A percentile compares a stretch with the other conserved stretches of the same genome.
These are phyloP conservation scores for Metschnikowia bowlesiae DNA, from an alignment of 805 yeast species.

Conservation along the genomic window DNA sequence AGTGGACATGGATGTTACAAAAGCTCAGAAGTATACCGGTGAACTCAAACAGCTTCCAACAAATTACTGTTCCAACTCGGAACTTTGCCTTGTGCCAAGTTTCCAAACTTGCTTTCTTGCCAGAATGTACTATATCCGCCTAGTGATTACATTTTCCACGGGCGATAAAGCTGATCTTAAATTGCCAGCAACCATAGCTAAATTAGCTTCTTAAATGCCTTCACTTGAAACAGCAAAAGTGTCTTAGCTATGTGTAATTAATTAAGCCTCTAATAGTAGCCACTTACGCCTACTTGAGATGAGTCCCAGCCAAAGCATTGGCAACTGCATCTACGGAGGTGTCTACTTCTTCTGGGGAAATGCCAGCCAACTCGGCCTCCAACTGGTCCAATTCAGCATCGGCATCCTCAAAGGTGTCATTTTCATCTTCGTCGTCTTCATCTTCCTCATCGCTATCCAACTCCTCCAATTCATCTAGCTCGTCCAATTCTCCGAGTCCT, in stretches of 20 bases:
- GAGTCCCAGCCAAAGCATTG: constrained; percentile 52
- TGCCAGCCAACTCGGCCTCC: constrained; percentile 49
- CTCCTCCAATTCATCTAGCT: constrained; percentile 92
- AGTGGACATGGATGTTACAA: constrained; percentile 24
- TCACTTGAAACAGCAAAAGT: no score
- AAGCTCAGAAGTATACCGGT: constrained; percentile 18
- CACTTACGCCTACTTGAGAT: constrained; percentile 23
- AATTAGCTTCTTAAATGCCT: background rate
- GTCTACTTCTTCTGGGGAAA: constrained; percentile 28
- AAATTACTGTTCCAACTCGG: constrained; percentile 16
- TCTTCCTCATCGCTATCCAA: constrained; percentile 66
- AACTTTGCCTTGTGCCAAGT: constrained; percentile 35
- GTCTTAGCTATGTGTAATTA: background rate
- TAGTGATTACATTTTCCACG: constrained; percentile 21
- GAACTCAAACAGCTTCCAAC: constrained; percentile 2
- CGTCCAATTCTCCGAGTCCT: constrained; percentile 83
- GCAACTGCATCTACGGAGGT: constrained; percentile 54
- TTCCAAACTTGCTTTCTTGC: constrained; percentile 35
- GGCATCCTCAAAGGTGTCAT: constrained; percentile 34
- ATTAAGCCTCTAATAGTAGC: background rate
- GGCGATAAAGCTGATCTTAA: constrained; percentile 22
- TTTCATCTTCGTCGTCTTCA: constrained; percentile 52
- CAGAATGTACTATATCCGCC: constrained; percentile 29
- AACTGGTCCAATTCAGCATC: constrained; percentile 54
- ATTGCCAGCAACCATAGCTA: constrained; percentile 19